A percentile compares a stretch with the other conserved stretches of the same genome.
Conservation (phyloP, 2,329 filamentous ascomycete genomes). For the Sporothrix mexicana region DNA sequence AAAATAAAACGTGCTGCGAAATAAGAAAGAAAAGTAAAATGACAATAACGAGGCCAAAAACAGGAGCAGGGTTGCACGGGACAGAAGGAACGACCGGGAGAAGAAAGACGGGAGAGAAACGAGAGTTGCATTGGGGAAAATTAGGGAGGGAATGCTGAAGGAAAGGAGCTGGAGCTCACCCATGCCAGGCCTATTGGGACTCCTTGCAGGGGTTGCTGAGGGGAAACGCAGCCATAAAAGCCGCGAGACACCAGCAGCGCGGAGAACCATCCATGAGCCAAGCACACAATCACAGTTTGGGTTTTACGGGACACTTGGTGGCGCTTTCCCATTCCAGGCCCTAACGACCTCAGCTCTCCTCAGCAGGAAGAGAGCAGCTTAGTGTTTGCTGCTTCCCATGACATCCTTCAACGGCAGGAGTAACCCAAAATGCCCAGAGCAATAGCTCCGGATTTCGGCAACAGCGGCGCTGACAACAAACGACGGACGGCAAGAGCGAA, state of each 20-base stretch:
- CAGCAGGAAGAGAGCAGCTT: background rate
- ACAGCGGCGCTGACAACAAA: slow-evolving; percentile 2
- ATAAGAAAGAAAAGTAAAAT: background rate
- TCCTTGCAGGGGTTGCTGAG: slow-evolving; percentile 8
- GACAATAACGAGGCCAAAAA: background rate
- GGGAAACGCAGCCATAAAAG: background rate
- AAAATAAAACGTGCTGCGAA: slow-evolving; percentile 19
- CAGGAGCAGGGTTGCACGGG: background rate
- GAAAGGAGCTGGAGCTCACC: slow-evolving; percentile 4
- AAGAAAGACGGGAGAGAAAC: background rate
- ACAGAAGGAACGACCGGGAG: background rate
- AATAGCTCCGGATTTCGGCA: slow-evolving; percentile 9
- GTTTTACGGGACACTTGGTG: background rate
- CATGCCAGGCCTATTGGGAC: slow-evolving; percentile 10
- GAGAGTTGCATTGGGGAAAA: slow-evolving; percentile 29
- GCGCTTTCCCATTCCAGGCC: slow-evolving; percentile 2
- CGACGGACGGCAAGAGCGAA: background rate
- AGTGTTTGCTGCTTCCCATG: slow-evolving; percentile 3
- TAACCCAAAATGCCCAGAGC: background rate
- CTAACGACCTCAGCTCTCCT: background rate
- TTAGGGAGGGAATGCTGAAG: slow-evolving; percentile 4
- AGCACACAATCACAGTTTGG: background rate
- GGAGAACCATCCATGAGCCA: background rate
- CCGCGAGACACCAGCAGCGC: background rate
- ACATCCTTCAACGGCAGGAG: slow-evolving; percentile 10